Evolutionary conservation across 2,329 filamentous ascomycete genomes (phyloP).

Genomic region (Diplodia sapinea): DNA sequence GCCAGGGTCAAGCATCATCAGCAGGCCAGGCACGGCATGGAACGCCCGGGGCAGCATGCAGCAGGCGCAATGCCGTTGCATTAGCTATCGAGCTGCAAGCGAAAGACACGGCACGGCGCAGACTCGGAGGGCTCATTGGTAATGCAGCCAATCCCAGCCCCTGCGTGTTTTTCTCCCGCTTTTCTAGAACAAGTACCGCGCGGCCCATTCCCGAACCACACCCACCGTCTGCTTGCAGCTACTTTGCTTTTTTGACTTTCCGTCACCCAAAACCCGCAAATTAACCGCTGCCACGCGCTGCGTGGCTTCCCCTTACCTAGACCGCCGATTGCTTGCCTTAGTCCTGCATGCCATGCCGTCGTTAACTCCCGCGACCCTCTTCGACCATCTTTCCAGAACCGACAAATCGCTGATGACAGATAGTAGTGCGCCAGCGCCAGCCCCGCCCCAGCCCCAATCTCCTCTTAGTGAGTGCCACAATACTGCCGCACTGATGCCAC

Average conservation of each 20-base stretch:
- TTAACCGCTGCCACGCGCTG: conserved; percentile 8
- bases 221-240: neutral
- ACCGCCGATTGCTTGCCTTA: conserved; percentile 16
- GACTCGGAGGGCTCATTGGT: neutral
- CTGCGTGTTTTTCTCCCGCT: neutral
- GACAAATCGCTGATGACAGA: neutral
- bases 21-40: no score
- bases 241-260: neutral
- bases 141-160: no score
- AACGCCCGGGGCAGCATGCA: neutral
- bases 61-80: neutral
- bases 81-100: neutral
- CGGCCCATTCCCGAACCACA: neutral
- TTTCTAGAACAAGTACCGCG: conserved; percentile 5
- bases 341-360: neutral
- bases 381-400: neutral
- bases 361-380: neutral
- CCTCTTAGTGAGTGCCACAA: no score
- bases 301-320: neutral
- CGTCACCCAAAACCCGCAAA: neutral
- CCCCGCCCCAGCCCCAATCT: neutral
- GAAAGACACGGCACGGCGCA: neutral
- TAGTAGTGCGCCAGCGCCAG: neutral
- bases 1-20: neutral
- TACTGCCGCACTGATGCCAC: neutral